Evolutionary conservation across 169 alveolate genomes (phyloP).

Genomic region (Plasmodium relictum): DNA sequence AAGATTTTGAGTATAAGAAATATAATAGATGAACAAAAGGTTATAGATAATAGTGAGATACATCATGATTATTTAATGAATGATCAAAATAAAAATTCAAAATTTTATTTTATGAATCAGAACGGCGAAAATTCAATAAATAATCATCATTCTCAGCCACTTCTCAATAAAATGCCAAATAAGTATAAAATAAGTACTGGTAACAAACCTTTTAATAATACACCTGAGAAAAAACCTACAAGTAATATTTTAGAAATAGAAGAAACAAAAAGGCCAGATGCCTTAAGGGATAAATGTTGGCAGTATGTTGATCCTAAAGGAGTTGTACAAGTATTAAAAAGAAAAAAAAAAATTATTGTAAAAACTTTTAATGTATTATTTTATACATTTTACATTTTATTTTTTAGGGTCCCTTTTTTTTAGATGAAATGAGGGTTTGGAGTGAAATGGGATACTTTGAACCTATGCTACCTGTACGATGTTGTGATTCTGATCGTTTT

Average conservation of each 20-base stretch:
- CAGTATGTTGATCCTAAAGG: constrained; percentile 85
- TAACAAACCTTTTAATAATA: constrained; percentile 19
- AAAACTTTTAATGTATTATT: neutral
- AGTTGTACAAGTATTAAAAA: constrained; percentile 75
- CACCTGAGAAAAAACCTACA: constrained; percentile 27
- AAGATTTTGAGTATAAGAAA: neutral
- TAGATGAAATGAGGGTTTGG: constrained; percentile 81
- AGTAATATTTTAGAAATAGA: constrained; percentile 19
- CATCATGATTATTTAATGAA: neutral
- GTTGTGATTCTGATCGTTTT: constrained; percentile 81
- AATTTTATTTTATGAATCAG: neutral
- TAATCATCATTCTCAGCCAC: constrained; percentile 29
- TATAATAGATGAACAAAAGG: constrained; percentile 1
- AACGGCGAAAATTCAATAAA: neutral
- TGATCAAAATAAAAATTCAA: neutral
- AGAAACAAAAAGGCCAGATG: constrained; percentile 78
- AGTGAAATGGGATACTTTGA: constrained; percentile 82
- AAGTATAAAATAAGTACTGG: constrained; percentile 21
- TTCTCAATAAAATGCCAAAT: constrained; percentile 25
- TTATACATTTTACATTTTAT: neutral
- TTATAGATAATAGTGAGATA: neutral
- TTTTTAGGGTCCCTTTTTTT: constrained; percentile 79
- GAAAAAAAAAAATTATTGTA: neutral
- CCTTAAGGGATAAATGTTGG: constrained; percentile 81
- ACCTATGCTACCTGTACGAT: constrained; percentile 84